phyloP scores from a whole-genome alignment of 1,139 yeast genomes.

The Kodamaea ohmeri region DNA sequence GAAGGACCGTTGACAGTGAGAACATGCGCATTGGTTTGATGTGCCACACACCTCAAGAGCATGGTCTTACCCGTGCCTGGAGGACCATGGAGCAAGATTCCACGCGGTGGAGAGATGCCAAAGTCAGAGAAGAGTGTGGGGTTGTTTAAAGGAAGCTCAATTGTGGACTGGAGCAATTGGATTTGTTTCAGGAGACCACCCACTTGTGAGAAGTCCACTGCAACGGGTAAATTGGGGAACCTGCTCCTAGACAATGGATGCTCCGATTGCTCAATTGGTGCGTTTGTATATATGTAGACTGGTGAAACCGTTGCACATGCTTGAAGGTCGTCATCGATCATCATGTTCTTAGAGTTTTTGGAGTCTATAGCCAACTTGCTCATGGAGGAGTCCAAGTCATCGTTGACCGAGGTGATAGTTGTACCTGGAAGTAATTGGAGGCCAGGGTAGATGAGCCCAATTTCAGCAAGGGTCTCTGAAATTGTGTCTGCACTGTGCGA shows the following conservation, averaged over 20 bases:
- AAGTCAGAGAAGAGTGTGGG: constrained; percentile 78
- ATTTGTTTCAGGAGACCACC: constrained; percentile 81
- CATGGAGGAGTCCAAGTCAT: constrained; percentile 23
- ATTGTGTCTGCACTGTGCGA: background rate
- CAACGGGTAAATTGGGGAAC: constrained; percentile 42
- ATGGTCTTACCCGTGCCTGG: constrained; percentile 98
- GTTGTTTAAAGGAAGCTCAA: constrained; percentile 76
- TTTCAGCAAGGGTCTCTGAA: constrained; percentile 34
- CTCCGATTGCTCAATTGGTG: constrained; percentile 11
- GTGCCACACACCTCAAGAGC: constrained; percentile 79
- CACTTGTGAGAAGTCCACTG: constrained; percentile 48
- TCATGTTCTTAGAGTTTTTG: too few relatives aligned
- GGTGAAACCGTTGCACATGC: constrained; percentile 41
- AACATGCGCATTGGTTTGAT: constrained; percentile 71
- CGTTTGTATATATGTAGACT: constrained; percentile 34
- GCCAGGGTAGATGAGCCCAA: constrained; percentile 60
- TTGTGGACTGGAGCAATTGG: constrained; percentile 56
- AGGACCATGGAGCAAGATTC: constrained; percentile 88
- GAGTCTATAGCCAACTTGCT: constrained; percentile 7
- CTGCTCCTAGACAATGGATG: constrained; percentile 17
- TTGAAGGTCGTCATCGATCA: constrained; percentile 19
- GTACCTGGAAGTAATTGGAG: constrained; percentile 19
- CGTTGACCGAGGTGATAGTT: constrained; percentile 25
- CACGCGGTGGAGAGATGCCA: constrained; percentile 90
- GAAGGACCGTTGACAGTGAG: constrained; percentile 88